These are phyloP conservation scores for Tetrahymena elliotti DNA, from an alignment of 73 alveolate species.

Conservation along the genomic window DNA sequence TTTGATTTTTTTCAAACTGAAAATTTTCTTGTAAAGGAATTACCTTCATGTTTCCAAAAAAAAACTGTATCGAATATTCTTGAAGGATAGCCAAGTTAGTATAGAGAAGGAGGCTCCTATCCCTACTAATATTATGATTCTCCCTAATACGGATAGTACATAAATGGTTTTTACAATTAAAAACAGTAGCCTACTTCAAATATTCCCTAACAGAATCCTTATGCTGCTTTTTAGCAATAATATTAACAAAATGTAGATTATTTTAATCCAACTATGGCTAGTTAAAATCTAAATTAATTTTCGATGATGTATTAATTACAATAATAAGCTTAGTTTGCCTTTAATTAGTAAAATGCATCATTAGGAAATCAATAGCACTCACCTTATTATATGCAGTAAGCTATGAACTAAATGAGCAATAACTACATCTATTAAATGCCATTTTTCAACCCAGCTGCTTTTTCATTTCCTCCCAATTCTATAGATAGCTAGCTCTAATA, in stretches of 20 bases:
- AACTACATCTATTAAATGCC: background rate
- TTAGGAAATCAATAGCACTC: background rate
- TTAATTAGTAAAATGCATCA: background rate
- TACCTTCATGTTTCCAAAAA: background rate
- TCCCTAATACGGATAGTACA: background rate
- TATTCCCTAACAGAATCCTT: background rate
- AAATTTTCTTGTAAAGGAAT: background rate
- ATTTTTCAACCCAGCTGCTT: background rate
- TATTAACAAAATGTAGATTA: background rate
- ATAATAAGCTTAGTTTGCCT: background rate
- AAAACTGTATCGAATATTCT: background rate
- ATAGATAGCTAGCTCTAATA: background rate
- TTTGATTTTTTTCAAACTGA: background rate
- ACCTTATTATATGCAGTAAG: background rate
- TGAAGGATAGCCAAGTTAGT: background rate
- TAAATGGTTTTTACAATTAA: background rate
- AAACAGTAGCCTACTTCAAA: background rate
- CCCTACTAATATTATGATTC: background rate
- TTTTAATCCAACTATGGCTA: background rate
- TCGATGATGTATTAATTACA: background rate
- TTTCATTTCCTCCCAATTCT: background rate
- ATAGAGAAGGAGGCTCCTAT: background rate
- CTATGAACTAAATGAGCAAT: background rate
- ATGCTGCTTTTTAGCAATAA: background rate
- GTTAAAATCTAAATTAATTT: background rate